phyloP scores from a whole-genome alignment of 2,329 filamentous ascomycete genomes.

The Juglanconis oblonga region DNA sequence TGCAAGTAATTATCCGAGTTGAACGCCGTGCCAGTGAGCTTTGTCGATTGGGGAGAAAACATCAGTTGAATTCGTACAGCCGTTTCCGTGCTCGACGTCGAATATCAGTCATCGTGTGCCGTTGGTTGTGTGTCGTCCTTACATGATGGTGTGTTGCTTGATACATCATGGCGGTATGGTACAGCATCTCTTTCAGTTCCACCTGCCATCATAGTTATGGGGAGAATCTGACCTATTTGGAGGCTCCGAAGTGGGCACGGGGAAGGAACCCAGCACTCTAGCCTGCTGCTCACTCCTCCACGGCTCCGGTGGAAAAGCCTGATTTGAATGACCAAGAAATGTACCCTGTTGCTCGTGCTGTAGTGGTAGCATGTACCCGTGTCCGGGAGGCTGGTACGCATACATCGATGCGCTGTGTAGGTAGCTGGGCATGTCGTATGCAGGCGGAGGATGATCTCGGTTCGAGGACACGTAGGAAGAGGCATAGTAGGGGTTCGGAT shows the following conservation, averaged over 20 bases:
- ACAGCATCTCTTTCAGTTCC: no score
- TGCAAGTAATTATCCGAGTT: no score
- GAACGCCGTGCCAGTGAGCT: no score
- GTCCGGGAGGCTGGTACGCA: not conserved
- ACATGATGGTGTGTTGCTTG: no score
- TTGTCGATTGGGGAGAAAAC: no score
- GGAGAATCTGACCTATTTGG: not conserved
- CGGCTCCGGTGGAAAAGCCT: not conserved
- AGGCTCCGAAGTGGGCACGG: not conserved
- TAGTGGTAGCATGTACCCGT: not conserved
- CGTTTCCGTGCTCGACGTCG: no score
- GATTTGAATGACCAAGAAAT: not conserved
- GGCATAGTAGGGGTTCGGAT: not conserved
- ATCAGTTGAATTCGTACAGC: no score
- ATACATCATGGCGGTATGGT: no score
- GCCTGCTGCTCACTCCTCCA: not conserved
- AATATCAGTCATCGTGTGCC: no score
- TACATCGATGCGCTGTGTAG: not conserved
- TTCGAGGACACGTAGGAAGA: not conserved
- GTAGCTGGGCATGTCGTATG: not conserved
- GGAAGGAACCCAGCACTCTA: not conserved
- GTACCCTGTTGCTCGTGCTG: constrained; percentile 5
- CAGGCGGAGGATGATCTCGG: not conserved
- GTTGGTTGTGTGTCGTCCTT: no score
- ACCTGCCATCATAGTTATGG: no score